These are phyloP conservation scores for Yarrowia porcina DNA, from an alignment of 805 yeast genomes.

Conservation along the genomic window DNA sequence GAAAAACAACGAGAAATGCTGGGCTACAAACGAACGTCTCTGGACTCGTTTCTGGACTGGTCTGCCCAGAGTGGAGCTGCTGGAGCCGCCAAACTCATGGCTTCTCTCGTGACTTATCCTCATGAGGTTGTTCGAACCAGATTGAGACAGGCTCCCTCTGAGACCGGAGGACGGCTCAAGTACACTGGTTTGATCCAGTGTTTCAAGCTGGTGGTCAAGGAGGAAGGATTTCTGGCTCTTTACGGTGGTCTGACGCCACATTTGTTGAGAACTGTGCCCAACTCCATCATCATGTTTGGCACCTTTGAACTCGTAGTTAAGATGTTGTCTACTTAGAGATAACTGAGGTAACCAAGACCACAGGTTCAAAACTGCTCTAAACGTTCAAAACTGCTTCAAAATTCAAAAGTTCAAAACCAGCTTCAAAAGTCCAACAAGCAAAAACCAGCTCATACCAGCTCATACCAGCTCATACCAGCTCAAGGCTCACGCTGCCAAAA, in stretches of 20 bases:
- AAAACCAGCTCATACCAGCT: too few relatives aligned
- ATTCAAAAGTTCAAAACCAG: too few relatives aligned
- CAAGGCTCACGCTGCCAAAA: too few relatives aligned
- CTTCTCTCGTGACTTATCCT: constrained; percentile 90
- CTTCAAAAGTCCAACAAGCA: too few relatives aligned
- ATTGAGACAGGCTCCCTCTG: constrained; percentile 83
- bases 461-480: too few relatives aligned
- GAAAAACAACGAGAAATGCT: constrained; percentile 42
- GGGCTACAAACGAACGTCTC: constrained; percentile 42
- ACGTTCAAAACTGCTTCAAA: too few relatives aligned
- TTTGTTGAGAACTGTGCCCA: constrained; percentile 93
- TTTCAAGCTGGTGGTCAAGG: constrained; percentile 77
- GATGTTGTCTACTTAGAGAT: constrained; percentile 37
- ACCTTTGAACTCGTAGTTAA: constrained; percentile 89
- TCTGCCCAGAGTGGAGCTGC: constrained; percentile 96
- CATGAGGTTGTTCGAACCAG: constrained; percentile 97
- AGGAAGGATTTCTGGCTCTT: constrained; percentile 90
- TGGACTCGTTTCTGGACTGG: constrained; percentile 81
- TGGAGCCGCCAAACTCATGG: constrained; percentile 91
- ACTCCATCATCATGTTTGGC: constrained; percentile 97
- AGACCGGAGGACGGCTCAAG: constrained; percentile 72
- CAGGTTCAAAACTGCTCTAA: too few relatives aligned
- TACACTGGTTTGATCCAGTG: constrained; percentile 88
- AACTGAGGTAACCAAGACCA: not conserved
- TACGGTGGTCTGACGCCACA: constrained; percentile 98